Evolutionary conservation across 352 stramenopile species (phyloP).

Genomic region (Phytopythium montanum): DNA sequence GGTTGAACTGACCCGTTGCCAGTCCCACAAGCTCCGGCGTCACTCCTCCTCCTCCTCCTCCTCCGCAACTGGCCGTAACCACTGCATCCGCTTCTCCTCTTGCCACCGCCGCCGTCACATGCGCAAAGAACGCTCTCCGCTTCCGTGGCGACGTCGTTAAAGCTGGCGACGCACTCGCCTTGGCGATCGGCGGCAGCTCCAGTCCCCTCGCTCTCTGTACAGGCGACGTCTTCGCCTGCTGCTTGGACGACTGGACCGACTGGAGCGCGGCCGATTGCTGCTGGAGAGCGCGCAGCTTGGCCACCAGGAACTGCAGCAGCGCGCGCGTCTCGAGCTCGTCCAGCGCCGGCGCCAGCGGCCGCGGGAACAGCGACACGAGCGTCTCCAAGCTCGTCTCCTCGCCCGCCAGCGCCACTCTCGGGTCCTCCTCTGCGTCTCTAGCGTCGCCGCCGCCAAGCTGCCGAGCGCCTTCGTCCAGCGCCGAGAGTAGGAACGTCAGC

Average conservation of each 20-base stretch:
- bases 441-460: slow-evolving; percentile 3
- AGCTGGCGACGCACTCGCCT: background rate
- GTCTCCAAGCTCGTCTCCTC: slow-evolving; percentile 33
- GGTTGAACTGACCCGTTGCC: slow-evolving; percentile 45
- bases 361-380: slow-evolving; percentile 24
- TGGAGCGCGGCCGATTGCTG: slow-evolving; percentile 34
- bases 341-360: slow-evolving; percentile 23
- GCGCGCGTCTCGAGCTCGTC: slow-evolving; percentile 55
- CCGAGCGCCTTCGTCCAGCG: slow-evolving; percentile 28
- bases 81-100: slow-evolving; percentile 11
- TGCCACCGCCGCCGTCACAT: slow-evolving; percentile 25
- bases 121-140: slow-evolving; percentile 41
- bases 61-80: background rate
- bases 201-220: slow-evolving; percentile 40
- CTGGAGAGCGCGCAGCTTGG: slow-evolving; percentile 67
- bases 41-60: slow-evolving; percentile 8
- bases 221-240: slow-evolving; percentile 12
- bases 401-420: slow-evolving; percentile 17
- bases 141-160: slow-evolving; percentile 34
- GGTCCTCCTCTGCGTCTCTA: slow-evolving; percentile 3
- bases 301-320: slow-evolving; percentile 53
- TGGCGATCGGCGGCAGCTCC: slow-evolving; percentile 46
- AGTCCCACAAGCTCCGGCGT: slow-evolving; percentile 28
- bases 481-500: slow-evolving; percentile 51
- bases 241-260: slow-evolving; percentile 15